Evolutionary conservation across 805 yeast species (phyloP), one percentile per base, ranked within the genome.

Genomic region (Hermanozyma aechmeae): DNA sequence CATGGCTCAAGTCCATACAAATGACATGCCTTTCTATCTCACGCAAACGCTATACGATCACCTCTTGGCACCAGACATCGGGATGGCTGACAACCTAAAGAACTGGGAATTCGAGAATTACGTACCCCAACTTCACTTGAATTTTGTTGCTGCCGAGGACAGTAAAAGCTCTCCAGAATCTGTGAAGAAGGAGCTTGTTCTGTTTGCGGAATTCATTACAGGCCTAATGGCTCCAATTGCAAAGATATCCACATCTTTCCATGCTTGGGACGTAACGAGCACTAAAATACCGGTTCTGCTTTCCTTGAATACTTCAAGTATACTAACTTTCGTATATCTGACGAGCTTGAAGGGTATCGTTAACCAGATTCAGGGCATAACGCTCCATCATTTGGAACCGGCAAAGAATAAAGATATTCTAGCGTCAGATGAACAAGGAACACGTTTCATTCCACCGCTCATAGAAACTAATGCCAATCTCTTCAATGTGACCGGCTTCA

Each of bases 1-100:
- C 9, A 34, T 62, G 25, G 59, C 54, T 0, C 46, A 72, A 9
- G 62, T 78, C 12, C 65, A 66, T 32, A 56, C 60, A 21, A 79
- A 79, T 39, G 79, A 70, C 37, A 54, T 79, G 22, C 86, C 92
- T 2, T 78, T 65, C 39, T 69, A 63, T 34, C 58, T 76, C 3
- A 65, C 80, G 0, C 79, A 75, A 39, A 48, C 57, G 2, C 35
- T 58, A 4, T 23, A 51, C 10, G 50, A 58, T 18, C 56, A 51
- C 33, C 39, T 61, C n/a, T 26, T 59, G 12, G 30, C 29, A 5
- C 40, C 61, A 3, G 65, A 59, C 21, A 27, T 40, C 32, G 30
- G 17, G 11, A 28, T 35, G 41, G 26, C 31, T 26, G 11, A 17
- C 12, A 13, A 16, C 15, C 16, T 16, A 22, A 22, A 17, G 6